Base-by-base conservation (phyloP, 2,329 filamentous ascomycete species). In the Paecilomyces sp. region DNA sequence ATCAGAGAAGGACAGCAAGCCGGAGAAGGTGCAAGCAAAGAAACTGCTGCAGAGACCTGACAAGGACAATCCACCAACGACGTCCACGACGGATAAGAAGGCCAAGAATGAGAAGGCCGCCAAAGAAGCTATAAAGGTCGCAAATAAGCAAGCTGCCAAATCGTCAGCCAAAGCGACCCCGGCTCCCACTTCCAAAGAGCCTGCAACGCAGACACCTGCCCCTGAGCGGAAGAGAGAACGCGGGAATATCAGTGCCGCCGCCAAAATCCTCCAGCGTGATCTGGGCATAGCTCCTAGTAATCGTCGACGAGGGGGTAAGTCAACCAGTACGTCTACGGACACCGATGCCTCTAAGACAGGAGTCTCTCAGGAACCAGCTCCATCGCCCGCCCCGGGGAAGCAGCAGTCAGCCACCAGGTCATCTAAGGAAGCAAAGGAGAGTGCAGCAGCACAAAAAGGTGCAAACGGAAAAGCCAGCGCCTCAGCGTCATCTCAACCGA, bases 231-330 rank as follows among this genome's bases (percentile, higher is more conserved):
- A 82, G 66, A 79, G 79, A 53, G 81, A 83, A 62, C 77, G 84
- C 57, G 82, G 80, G 28, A 83, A 77, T 64, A 76, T 77, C 33
- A 78, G 77, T 66, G 79, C 78, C 33, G 83, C 82, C 3, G 81
- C 82, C 52, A 82, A 82, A 55, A 86, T 88, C 69, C 75, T 87
- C 2, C 84, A 86, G 64, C 82, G 85, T 59, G 85, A 88, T 68
- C 74, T 87, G 24, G 85, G 85, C 12, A 76, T 87, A 13, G 76
- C 77, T 31, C 76, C 78, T 47, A 68, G 72, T 54, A 73, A 77
- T n/a, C 78, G 77, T 57, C 78, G 73, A 54, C 70, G 69, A 60
- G 70, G 71, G 2, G 74, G 72, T 2, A 76, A 72, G 64, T 67
- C 55, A 47, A 55, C 61, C 1, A 22, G 62, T 31, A 57, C 61